These are phyloP conservation scores for Fusarium sp. DNA, from an alignment of 2,329 filamentous ascomycete species.

Conservation along the genomic window DNA sequence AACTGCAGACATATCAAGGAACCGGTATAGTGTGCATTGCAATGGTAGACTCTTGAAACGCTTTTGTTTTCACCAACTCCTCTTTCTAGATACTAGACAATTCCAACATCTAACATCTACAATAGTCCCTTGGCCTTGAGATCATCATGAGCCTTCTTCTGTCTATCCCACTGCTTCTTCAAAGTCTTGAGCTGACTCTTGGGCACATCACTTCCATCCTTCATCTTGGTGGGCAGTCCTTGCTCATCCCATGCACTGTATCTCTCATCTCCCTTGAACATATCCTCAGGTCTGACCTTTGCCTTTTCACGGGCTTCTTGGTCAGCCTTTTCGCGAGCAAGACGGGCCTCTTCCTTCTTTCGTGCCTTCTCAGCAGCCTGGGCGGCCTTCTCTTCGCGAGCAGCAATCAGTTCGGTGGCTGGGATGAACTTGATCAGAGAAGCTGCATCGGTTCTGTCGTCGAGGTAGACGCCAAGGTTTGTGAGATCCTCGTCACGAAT, in stretches of 20 bases:
- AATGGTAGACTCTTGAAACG: constrained; percentile 1
- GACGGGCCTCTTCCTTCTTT: constrained; percentile 66
- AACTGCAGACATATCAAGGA: no score
- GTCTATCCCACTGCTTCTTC: constrained; percentile 88
- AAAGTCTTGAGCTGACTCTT: constrained; percentile 86
- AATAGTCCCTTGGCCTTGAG: constrained; percentile 51
- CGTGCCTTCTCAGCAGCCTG: constrained; percentile 69
- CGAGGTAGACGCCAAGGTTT: constrained; percentile 85
- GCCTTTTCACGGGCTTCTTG: constrained; percentile 68
- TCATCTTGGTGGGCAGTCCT: constrained; percentile 81
- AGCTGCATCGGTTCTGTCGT: constrained; percentile 77
- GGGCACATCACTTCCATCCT: constrained; percentile 80
- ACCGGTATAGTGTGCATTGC: neutral
- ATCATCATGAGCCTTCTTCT: constrained; percentile 85
- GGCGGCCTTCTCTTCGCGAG: constrained; percentile 68
- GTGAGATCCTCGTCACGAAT: constrained; percentile 85
- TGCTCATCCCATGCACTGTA: constrained; percentile 86
- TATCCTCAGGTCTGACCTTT: constrained; percentile 63
- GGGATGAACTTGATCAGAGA: constrained; percentile 78
- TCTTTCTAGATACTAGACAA: constrained; percentile 30
- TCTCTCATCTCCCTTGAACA: constrained; percentile 67
- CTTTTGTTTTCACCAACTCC: constrained; percentile 27
- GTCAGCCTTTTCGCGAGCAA: constrained; percentile 62
- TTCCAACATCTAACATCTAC: constrained; percentile 25
- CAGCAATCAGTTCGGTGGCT: constrained; percentile 66